Base-by-base conservation (phyloP, 2,329 filamentous ascomycete species). In the Bipolaris cookei region DNA sequence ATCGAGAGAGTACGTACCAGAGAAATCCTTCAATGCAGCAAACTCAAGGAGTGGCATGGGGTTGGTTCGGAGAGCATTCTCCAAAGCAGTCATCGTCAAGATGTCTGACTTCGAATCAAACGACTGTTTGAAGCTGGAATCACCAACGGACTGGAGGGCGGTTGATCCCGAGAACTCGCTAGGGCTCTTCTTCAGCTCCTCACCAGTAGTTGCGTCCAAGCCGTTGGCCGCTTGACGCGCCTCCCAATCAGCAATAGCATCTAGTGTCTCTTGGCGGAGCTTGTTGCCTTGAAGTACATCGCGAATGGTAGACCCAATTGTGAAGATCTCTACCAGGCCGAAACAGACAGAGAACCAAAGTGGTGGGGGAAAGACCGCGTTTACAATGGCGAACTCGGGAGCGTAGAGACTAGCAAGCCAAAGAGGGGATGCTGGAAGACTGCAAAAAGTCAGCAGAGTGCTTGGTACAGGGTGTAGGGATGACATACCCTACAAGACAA, bases 371-470 rank as follows among this genome's bases (percentile, higher is more conserved):
- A 73, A 58, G 14, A 66, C 58, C 4, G 59, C 56, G 45, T 71
- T 73, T 25, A 73, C 51, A 13, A 62, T 46, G 1, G 55, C 63
- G 59, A 75, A 73, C 2, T 61, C 58, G 10, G 73, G 71, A 46
- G 62, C 59, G 51, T 75, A 75, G 30, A 73, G 63, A n/a, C 66
- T 70, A 20, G 64, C 58, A 46, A 75, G 70, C 71, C 72, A 75
- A 4, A 75, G 61, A 47, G 73, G 73, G 3, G 72, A 69, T 11
- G 72, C 67, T 16, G 69, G 70, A 20, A 75, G 67, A 18, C 73
- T 75, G 16, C 6, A 13, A 28, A 37, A 13, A 53, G 47, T 64
- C 30, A 62, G 51, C 10, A 42, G 51, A 13, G 28, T 23, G 46
- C 16, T 14, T 11, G 11, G 16, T 20, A 6, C n/a, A 6, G 7